These are phyloP conservation scores for Lipomyces oligophaga DNA, from an alignment of 805 yeast genomes.

Conservation along the genomic window DNA sequence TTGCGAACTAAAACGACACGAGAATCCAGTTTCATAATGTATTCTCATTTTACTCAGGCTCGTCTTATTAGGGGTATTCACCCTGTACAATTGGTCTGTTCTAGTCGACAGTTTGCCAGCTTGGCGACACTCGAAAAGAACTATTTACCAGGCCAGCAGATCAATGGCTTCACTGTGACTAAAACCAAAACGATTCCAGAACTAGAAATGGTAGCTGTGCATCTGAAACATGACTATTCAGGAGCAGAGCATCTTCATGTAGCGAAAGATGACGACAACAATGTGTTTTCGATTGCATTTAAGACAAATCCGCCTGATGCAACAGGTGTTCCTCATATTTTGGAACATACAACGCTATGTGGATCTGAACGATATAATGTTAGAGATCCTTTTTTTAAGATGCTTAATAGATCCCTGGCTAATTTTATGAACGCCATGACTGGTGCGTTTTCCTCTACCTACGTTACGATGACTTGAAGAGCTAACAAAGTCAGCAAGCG, in stretches of 20 bases:
- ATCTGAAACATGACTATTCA: conserved; percentile 59
- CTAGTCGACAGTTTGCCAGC: conserved; percentile 15
- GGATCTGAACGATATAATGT: conserved; percentile 91
- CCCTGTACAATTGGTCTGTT: no score
- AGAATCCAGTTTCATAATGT: no score
- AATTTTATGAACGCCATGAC: conserved; percentile 99
- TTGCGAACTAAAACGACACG: no score
- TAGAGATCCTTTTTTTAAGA: conserved; percentile 95
- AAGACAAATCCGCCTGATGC: conserved; percentile 91
- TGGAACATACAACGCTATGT: conserved; percentile 94
- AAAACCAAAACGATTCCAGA: conserved; percentile 73
- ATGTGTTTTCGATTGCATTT: conserved; percentile 84
- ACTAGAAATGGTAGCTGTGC: conserved; percentile 73
- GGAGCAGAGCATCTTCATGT: conserved; percentile 83
- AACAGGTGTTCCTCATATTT: conserved; percentile 94
- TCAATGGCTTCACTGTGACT: conserved; percentile 66
- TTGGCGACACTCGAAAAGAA: conserved; percentile 9
- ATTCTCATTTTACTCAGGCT: no score
- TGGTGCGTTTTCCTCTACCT: conserved; percentile 1
- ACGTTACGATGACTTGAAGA: background rate
- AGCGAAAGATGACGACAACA: conserved; percentile 75
- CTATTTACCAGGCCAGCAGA: conserved; percentile 12
- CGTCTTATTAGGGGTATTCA: no score
- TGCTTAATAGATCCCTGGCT: conserved; percentile 90
- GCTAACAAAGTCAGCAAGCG: conserved; percentile 54